Percentiles rank a stretch among this genome's conserved stretches.
phyloP scores from a whole-genome alignment of 1,139 yeast species.

The Debaryomyces psychrophilus region DNA sequence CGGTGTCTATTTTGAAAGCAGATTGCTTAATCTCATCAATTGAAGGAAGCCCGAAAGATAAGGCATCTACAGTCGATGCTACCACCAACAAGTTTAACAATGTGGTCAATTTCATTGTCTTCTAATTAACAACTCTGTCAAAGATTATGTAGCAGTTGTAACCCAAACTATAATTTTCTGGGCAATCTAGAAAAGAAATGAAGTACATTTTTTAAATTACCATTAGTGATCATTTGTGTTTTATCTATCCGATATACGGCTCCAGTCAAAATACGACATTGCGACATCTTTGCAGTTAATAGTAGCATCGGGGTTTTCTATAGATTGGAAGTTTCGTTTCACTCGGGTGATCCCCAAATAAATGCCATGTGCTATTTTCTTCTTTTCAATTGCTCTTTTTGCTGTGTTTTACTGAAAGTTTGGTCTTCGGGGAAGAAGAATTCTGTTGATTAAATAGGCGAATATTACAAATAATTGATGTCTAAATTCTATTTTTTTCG shows the following conservation, averaged over 20 bases:
- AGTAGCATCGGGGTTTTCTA: no score
- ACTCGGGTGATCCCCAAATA: no score
- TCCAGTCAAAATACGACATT: background rate
- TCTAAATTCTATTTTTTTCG: no score
- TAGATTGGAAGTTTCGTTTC: no score
- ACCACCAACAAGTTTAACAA: slow-evolving; percentile 7
- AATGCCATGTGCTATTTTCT: no score
- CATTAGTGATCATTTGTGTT: slow-evolving; percentile 4
- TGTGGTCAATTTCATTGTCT: slow-evolving; percentile 10
- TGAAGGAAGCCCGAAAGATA: slow-evolving; percentile 8
- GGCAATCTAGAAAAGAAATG: background rate
- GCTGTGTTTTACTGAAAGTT: no score
- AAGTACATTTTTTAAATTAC: background rate
- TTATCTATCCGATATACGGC: background rate
- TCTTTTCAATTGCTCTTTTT: no score
- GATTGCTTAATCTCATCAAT: slow-evolving; percentile 11
- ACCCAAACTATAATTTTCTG: background rate
- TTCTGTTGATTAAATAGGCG: no score
- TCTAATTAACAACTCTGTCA: background rate
- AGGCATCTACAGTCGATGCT: slow-evolving; percentile 9
- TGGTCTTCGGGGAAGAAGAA: no score
- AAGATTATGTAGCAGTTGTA: background rate
- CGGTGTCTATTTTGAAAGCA: slow-evolving; percentile 9
- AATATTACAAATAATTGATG: no score
- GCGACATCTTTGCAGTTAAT: slow-evolving; percentile 1